A percentile compares a stretch with the other conserved stretches of the same genome.
Evolutionary conservation across 2,329 filamentous ascomycete genomes (phyloP).

Genomic region (Diplodia scrobiculata): DNA sequence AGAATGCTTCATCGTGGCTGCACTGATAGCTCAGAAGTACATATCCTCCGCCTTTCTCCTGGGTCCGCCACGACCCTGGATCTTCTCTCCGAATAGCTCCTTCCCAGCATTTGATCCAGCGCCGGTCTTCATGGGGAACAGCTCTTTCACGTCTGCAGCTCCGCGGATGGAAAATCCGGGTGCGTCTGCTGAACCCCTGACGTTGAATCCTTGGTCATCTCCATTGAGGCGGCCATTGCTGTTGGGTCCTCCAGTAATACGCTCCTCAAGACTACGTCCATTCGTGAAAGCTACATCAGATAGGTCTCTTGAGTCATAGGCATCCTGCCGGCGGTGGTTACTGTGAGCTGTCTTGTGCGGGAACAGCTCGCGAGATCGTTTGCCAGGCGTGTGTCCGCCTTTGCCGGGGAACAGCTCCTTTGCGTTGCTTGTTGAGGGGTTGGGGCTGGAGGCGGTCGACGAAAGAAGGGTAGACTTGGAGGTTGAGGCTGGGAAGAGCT

Average conservation of each 20-base stretch:
- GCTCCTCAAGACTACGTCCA: slow-evolving; percentile 27
- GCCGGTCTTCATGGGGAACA: slow-evolving; percentile 30
- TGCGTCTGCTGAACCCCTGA: slow-evolving; percentile 28
- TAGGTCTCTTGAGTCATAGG: slow-evolving; percentile 41
- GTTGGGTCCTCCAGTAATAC: slow-evolving; percentile 27
- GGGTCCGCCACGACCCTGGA: slow-evolving; percentile 37
- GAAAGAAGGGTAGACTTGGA: slow-evolving; percentile 24
- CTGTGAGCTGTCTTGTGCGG: slow-evolving; percentile 43
- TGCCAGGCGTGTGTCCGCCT: slow-evolving; percentile 31
- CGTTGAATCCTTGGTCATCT: slow-evolving; percentile 28
- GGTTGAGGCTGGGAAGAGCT: slow-evolving; percentile 56
- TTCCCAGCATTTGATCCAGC: slow-evolving; percentile 34
- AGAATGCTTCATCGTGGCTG: not conserved
- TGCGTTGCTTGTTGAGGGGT: slow-evolving; percentile 13
- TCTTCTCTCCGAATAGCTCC: slow-evolving; percentile 41
- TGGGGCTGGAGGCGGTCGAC: slow-evolving; percentile 22
- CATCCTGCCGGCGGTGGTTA: slow-evolving; percentile 51
- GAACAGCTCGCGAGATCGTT: slow-evolving; percentile 40
- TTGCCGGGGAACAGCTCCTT: slow-evolving; percentile 31
- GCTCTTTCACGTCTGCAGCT: slow-evolving; percentile 29
- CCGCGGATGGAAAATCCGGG: slow-evolving; percentile 38
- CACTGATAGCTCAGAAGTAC: slow-evolving; percentile 30
- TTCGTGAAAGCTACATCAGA: slow-evolving; percentile 31
- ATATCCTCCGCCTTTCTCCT: slow-evolving; percentile 38
- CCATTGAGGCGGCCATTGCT: slow-evolving; percentile 3